Base-by-base conservation (phyloP, 2,329 filamentous ascomycete species). In the Talaromyces atroroseus region DNA sequence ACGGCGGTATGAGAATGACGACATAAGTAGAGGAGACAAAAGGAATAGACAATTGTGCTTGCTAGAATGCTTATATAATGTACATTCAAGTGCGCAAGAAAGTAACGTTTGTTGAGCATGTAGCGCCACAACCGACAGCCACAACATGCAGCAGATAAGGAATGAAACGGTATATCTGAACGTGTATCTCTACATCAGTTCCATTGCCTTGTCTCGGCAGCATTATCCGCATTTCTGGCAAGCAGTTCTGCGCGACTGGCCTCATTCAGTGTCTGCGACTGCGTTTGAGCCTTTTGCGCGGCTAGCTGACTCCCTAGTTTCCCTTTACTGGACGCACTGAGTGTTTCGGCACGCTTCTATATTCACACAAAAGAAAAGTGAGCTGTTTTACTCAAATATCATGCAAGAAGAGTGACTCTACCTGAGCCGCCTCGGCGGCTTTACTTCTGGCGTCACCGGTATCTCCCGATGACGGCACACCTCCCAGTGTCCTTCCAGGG, bases 381-480 rank as follows among this genome's bases (percentile, higher is more conserved):
- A 44, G 40, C 18, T 14, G 10, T 21, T 21, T n/a, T 14, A 20
- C 14, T 23, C 34, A 32, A 16, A 21, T 52, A 53, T 53, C 34
- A 56, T 29, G 34, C 4, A 10, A 21, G 12, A 11, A n/a, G 23
- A 45, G 26, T 23, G 23, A 62, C 76, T 84, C 68, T 71, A 95
- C 91, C 85, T 95, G 89, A 59, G 92, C 92, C 52, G 91, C 92
- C 62, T 84, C 82, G 0, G 90, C 90, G 3, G 92, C 92, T 59
- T 84, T 88, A 55, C 78, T 80, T 58, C 86, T 80, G 34, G 90
- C 86, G 68, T 92, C 86, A 20, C 77, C 76, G 2, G 72, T 32
- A 23, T 64, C 62, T 8, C 63, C 42, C 40, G 63, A 59, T 7
- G 68, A 59, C 14, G 67, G 67, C n/a, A 69, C 66, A 45, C 80